These are phyloP conservation scores for Scedosporium boydii DNA, from an alignment of 2,329 filamentous ascomycete genomes.

Conservation along the genomic window DNA sequence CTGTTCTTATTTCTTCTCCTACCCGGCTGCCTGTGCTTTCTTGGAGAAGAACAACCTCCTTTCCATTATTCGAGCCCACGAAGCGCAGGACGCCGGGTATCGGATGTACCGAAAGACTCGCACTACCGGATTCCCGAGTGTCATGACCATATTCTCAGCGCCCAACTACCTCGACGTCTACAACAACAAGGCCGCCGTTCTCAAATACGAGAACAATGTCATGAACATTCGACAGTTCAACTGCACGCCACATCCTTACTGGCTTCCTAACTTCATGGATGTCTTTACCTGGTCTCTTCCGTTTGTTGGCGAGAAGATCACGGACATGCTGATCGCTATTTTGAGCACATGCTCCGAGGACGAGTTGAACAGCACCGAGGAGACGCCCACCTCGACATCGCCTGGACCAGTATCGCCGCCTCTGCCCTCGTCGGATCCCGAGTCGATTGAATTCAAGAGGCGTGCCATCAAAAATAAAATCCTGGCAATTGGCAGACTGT, in stretches of 20 bases:
- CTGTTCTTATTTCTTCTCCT: slow-evolving; percentile 99
- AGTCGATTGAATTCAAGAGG: slow-evolving; percentile 87
- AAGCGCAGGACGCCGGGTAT: slow-evolving; percentile 97
- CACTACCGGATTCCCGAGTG: slow-evolving; percentile 95
- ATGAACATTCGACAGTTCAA: slow-evolving; percentile 99
- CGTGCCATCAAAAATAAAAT: slow-evolving; percentile 99
- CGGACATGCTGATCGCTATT: slow-evolving; percentile 98
- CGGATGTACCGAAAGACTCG: slow-evolving; percentile 98
- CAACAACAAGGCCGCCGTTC: slow-evolving; percentile 98
- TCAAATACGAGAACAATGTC: slow-evolving; percentile 99
- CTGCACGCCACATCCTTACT: slow-evolving; percentile 98
- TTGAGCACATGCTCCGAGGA: slow-evolving; percentile 99
- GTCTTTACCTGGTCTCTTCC: slow-evolving; percentile 99
- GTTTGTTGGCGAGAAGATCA: slow-evolving; percentile 98
- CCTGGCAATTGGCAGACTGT: slow-evolving; percentile 88
- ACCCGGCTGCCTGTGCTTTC: slow-evolving; percentile 93
- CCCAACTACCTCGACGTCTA: slow-evolving; percentile 99
- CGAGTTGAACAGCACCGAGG: slow-evolving; percentile 76
- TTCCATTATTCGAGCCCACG: slow-evolving; percentile 93
- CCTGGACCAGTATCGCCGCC: slow-evolving; percentile 68
- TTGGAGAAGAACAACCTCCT: slow-evolving; percentile 98
- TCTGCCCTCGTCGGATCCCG: slow-evolving; percentile 53
- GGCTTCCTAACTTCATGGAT: slow-evolving; percentile 99
- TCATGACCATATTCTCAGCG: slow-evolving; percentile 99
- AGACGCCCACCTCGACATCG: slow-evolving; percentile 61